Percentiles rank a stretch among this genome's conserved stretches.
Conservation (phyloP, 2,329 filamentous ascomycete species). For the Neopestalotiopsis rosae region DNA sequence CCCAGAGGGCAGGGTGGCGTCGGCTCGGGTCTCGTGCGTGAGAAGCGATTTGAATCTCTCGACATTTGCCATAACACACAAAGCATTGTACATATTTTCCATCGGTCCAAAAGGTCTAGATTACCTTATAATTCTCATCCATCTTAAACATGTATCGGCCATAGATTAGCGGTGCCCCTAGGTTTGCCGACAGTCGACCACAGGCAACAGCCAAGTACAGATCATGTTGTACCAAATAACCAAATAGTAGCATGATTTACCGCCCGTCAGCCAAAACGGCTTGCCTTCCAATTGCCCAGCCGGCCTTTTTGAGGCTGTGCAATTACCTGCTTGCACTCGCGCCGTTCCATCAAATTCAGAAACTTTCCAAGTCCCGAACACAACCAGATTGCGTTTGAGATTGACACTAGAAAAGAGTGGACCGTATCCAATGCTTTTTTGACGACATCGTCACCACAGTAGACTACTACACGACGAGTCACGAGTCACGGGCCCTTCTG, state of each 20-base stretch:
- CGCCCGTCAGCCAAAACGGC: background rate
- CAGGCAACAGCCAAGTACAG: background rate
- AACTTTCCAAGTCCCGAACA: background rate
- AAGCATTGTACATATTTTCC: background rate
- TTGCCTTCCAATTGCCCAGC: background rate
- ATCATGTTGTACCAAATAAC: background rate
- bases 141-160: background rate
- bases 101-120: background rate
- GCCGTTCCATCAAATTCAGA: background rate
- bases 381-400: constrained; percentile 17
- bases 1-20: background rate
- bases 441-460: background rate
- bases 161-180: background rate
- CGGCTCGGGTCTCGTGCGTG: background rate
- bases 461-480: too few species aligned
- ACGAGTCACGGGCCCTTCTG: too few species aligned
- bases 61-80: background rate
- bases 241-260: background rate
- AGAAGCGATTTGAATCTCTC: background rate
- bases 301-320: background rate
- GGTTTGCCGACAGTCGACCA: background rate
- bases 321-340: background rate
- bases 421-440: constrained; percentile 4
- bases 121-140: too few species aligned
- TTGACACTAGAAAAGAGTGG: constrained; percentile 16